Evolutionary conservation across 305 asterid genomes (phyloP).

Genomic region (Rubia tinctorum): DNA sequence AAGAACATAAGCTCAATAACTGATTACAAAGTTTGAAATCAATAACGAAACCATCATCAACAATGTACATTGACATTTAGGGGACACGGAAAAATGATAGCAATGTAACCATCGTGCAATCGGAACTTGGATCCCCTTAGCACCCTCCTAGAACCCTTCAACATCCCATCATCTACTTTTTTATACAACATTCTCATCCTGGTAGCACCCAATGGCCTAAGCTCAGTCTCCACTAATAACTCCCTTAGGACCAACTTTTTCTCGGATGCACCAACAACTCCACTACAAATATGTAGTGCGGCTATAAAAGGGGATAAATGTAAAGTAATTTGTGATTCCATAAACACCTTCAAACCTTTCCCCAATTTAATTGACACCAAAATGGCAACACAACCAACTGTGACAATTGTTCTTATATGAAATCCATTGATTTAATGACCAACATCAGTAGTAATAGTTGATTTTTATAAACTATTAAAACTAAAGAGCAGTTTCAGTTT

Average conservation of each 20-base stretch:
- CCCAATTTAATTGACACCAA: too few relatives aligned
- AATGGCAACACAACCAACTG: too few relatives aligned
- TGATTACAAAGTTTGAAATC: not conserved
- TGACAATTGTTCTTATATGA: too few relatives aligned
- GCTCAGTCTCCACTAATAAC: slow-evolving; percentile 56
- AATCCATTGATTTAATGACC: too few relatives aligned
- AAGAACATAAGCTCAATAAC: not conserved
- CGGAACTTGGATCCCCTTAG: slow-evolving; percentile 63
- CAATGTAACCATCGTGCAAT: slow-evolving; percentile 79
- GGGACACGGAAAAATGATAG: slow-evolving; percentile 68
- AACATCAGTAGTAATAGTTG: too few relatives aligned
- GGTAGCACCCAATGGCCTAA: slow-evolving; percentile 86
- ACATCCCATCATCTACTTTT: slow-evolving; percentile 60
- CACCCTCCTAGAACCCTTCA: slow-evolving; percentile 61
- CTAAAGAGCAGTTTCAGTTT: too few relatives aligned
- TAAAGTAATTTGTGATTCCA: too few relatives aligned
- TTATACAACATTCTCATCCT: slow-evolving; percentile 79
- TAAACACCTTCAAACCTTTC: too few relatives aligned
- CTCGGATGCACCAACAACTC: slow-evolving; percentile 69
- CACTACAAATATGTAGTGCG: slow-evolving; percentile 16
- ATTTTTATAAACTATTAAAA: too few relatives aligned
- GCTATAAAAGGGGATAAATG: too few relatives aligned
- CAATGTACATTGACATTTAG: slow-evolving; percentile 11
- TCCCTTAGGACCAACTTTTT: slow-evolving; percentile 65
- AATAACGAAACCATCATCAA: not conserved